phyloP scores from a whole-genome alignment of 2,329 filamentous ascomycete species.

The Fusarium sororula region DNA sequence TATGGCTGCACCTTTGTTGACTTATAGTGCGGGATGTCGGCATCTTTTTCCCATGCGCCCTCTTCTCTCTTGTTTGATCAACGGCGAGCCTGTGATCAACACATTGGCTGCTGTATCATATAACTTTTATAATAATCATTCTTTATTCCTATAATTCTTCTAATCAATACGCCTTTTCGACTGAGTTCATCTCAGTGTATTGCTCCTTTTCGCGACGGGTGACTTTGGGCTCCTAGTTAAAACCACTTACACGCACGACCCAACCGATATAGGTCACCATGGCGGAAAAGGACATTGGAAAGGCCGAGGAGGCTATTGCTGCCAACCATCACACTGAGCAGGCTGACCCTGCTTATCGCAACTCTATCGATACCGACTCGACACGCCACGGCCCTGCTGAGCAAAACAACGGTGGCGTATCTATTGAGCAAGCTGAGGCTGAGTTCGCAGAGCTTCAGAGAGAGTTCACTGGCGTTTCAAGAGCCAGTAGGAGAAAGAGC shows the following conservation, averaged over 20 bases:
- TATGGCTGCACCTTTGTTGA: not conserved
- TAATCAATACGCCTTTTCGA: not conserved
- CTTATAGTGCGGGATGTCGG: conserved; percentile 33
- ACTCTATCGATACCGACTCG: conserved; percentile 43
- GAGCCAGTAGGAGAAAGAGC: conserved; percentile 53
- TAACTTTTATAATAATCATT: not conserved
- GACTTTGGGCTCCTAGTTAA: conserved; percentile 41
- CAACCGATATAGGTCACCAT: conserved; percentile 19
- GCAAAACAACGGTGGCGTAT: conserved; percentile 59
- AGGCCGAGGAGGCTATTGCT: conserved; percentile 43
- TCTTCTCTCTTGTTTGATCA: conserved; percentile 6
- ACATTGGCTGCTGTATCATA: not conserved
- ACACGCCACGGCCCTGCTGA: conserved; percentile 38
- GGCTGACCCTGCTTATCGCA: conserved; percentile 35
- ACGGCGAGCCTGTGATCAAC: not conserved
- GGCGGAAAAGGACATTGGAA: conserved; percentile 44
- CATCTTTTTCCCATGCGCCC: conserved; percentile 16
- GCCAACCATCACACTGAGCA: conserved; percentile 42
- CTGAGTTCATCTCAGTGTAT: not conserved
- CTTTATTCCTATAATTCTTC: not conserved
- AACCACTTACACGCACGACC: not conserved
- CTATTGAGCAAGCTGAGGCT: conserved; percentile 72
- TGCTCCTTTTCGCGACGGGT: conserved; percentile 33
- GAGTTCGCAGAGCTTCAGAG: conserved; percentile 76
- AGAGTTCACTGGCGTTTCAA: conserved; percentile 67